phyloP scores from a whole-genome alignment of 257 asterid genomes.

The Petunia secreta region DNA sequence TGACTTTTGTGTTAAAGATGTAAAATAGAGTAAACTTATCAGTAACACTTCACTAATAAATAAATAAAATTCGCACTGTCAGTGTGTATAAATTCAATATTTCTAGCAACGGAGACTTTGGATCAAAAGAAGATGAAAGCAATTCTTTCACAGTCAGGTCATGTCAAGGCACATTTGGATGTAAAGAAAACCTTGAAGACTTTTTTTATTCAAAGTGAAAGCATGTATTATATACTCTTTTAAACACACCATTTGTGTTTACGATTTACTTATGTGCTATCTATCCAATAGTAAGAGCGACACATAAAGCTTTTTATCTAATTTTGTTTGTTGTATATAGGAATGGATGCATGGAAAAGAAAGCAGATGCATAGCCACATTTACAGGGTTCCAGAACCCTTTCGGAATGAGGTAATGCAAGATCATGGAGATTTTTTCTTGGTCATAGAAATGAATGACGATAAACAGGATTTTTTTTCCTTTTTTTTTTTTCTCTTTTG shows the following conservation, averaged over 20 bases:
- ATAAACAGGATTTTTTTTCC: neutral
- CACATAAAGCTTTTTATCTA: neutral
- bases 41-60: too few relatives aligned
- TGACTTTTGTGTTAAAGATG: neutral
- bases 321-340: slow-evolving; percentile 32
- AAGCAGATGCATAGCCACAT: slow-evolving; percentile 82
- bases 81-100: too few relatives aligned
- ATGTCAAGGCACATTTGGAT: neutral
- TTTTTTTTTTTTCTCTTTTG: neutral
- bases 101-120: too few relatives aligned
- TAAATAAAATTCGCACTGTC: too few relatives aligned
- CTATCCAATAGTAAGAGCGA: neutral
- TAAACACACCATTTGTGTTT: neutral
- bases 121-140: neutral
- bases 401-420: slow-evolving; percentile 66
- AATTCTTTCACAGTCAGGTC: neutral
- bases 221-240: neutral
- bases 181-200: too few relatives aligned
- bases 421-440: neutral
- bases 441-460: neutral
- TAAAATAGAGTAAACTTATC: too few relatives aligned
- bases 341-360: slow-evolving; percentile 83
- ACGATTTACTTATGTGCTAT: neutral
- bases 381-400: slow-evolving; percentile 80
- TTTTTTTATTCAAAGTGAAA: slow-evolving; percentile 1